phyloP scores from a whole-genome alignment of 2,329 filamentous ascomycete genomes.

The Xylaria arbuscula region DNA sequence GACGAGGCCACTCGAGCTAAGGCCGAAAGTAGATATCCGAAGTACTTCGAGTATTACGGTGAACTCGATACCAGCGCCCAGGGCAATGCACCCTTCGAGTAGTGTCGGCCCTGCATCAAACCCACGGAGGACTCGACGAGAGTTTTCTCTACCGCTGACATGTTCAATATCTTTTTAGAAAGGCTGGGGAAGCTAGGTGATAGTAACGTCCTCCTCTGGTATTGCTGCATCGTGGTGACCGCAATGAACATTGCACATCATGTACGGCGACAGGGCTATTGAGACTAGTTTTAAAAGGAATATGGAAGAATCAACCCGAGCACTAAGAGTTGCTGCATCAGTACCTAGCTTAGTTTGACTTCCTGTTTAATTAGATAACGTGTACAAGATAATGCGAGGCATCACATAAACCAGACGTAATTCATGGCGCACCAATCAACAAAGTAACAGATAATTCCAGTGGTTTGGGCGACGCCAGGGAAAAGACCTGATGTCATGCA shows the following conservation, averaged over 20 bases:
- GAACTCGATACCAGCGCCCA: conserved; percentile 60
- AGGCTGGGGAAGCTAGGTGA: conserved; percentile 4
- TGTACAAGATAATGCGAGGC: conserved; percentile 15
- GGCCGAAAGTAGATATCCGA: conserved; percentile 63
- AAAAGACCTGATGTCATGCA: not conserved
- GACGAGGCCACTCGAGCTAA: conserved; percentile 63
- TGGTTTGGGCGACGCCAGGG: not conserved
- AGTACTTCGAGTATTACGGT: conserved; percentile 64
- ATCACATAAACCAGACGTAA: conserved; percentile 21
- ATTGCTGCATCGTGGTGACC: conserved; percentile 4
- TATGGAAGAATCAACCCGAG: not conserved
- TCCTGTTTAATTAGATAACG: conserved; percentile 22
- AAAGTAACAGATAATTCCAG: conserved; percentile 15
- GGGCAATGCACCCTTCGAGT: conserved; percentile 65
- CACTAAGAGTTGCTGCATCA: not conserved
- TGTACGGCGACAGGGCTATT: conserved; percentile 19
- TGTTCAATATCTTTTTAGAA: no score
- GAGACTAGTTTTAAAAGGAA: not conserved
- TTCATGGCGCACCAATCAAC: conserved; percentile 14
- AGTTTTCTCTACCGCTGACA: not conserved
- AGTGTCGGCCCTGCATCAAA: conserved; percentile 27
- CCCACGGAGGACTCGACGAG: not conserved
- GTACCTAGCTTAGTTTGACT: conserved; percentile 20
- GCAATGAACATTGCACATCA: conserved; percentile 9
- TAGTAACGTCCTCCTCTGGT: conserved; percentile 18